Percentiles rank a stretch among this genome's conserved stretches.
These are phyloP conservation scores for Arachis hypogaea DNA, from an alignment of 306 rosid genomes.

Conservation along the genomic window DNA sequence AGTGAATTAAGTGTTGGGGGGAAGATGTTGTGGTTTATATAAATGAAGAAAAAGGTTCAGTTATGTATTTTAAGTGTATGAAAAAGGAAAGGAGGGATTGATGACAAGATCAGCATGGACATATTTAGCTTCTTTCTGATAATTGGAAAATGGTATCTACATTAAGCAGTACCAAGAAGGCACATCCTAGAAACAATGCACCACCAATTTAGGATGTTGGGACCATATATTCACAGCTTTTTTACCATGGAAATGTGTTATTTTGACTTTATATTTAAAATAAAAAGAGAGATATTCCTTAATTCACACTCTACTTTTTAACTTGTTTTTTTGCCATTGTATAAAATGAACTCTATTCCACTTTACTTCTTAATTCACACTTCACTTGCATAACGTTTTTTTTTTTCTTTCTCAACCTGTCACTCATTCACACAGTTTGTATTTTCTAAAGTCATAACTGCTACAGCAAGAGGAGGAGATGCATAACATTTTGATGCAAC, in stretches of 20 bases:
- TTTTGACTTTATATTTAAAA: too few relatives aligned
- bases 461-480: not conserved
- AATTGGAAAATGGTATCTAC: constrained; percentile 25
- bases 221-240: not conserved
- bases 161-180: too few relatives aligned
- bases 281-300: too few relatives aligned
- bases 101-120: constrained; percentile 36
- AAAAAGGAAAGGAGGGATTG: constrained; percentile 48
- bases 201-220: not conserved
- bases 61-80: constrained; percentile 5
- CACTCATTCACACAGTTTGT: too few relatives aligned
- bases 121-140: constrained; percentile 35
- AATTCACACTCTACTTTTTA: too few relatives aligned
- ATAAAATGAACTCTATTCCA: too few relatives aligned
- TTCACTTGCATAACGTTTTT: too few relatives aligned
- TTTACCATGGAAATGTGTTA: not conserved
- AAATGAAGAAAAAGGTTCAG: constrained; percentile 41
- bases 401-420: too few relatives aligned
- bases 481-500: not conserved
- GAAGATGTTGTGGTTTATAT: constrained; percentile 43
- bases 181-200: not conserved
- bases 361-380: too few relatives aligned
- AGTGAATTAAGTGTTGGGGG: constrained; percentile 18
- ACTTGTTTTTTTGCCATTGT: too few relatives aligned
- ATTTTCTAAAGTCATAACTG: not conserved